Conservation (phyloP, 164 flowering plant genomes). For the Nelumbo lutea region DNA sequence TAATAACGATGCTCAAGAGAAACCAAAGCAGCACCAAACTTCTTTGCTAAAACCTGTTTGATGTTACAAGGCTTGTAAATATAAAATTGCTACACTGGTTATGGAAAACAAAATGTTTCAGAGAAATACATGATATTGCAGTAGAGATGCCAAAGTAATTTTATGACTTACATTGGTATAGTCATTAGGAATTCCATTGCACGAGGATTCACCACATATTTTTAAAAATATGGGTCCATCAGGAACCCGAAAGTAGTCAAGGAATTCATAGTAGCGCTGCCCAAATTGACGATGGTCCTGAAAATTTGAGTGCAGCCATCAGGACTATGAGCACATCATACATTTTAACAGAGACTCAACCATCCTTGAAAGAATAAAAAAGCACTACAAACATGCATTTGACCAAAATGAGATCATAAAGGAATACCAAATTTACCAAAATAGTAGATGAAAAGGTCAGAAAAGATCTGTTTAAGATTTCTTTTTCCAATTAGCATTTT, state of each 20-base stretch:
- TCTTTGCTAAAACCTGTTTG: slow-evolving; percentile 85
- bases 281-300: slow-evolving; percentile 76
- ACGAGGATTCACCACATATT: slow-evolving; percentile 83
- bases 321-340: not conserved
- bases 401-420: too few species aligned
- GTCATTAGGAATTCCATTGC: slow-evolving; percentile 81
- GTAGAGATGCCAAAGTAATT: not conserved
- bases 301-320: slow-evolving; percentile 15
- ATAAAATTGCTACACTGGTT: not conserved
- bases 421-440: too few species aligned
- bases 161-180: slow-evolving; percentile 57
- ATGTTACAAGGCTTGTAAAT: slow-evolving; percentile 6
- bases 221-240: slow-evolving; percentile 86
- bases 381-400: too few species aligned
- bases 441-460: too few species aligned
- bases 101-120: not conserved
- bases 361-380: too few species aligned
- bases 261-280: slow-evolving; percentile 87
- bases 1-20: slow-evolving; percentile 97
- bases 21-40: slow-evolving; percentile 95
- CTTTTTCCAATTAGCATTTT: not conserved
- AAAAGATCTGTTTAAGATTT: too few species aligned
- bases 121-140: not conserved
- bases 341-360: too few species aligned
- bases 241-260: slow-evolving; percentile 59